Percentiles rank a stretch among this genome's conserved stretches.
phyloP scores from a whole-genome alignment of 345 rosid genomes.

The Lepidium aucheri region DNA sequence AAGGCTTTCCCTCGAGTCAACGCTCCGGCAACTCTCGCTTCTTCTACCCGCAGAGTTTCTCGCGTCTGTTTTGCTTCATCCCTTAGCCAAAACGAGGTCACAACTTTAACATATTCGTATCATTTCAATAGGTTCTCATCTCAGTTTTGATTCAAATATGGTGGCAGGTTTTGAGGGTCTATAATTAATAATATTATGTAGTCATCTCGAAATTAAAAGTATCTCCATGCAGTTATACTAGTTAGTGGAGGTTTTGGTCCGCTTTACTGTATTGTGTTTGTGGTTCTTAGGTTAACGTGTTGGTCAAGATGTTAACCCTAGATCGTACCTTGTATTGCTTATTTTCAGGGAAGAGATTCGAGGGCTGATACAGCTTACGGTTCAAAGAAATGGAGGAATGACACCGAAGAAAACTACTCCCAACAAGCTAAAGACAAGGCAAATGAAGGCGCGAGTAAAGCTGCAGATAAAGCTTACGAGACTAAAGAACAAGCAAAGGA shows the following conservation, averaged over 20 bases:
- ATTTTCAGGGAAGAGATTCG: slow-evolving; percentile 17
- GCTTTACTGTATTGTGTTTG: background rate
- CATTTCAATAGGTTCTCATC: background rate
- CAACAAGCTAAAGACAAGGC: slow-evolving; percentile 16
- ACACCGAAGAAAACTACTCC: slow-evolving; percentile 2
- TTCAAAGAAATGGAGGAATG: slow-evolving; percentile 19
- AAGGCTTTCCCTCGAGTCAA: slow-evolving; percentile 16
- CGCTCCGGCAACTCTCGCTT: slow-evolving; percentile 4
- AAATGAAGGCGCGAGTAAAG: slow-evolving; percentile 18
- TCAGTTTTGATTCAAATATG: background rate
- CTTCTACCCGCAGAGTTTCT: slow-evolving; percentile 5
- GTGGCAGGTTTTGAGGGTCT: background rate
- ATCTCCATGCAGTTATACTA: no score
- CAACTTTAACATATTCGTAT: background rate
- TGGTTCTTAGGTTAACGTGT: background rate
- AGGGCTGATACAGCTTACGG: slow-evolving; percentile 13
- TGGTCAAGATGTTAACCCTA: background rate
- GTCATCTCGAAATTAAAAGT: no score
- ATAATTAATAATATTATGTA: background rate
- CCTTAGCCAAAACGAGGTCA: slow-evolving; percentile 18
- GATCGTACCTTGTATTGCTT: background rate
- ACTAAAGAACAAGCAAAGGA: slow-evolving; percentile 22
- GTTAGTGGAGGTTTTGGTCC: slow-evolving; percentile 18
- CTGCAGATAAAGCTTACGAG: slow-evolving; percentile 17
- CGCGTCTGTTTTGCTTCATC: slow-evolving; percentile 27